Conservation (phyloP, 768 basidiomycete species). For the Candolleomyces efflorescens region DNA sequence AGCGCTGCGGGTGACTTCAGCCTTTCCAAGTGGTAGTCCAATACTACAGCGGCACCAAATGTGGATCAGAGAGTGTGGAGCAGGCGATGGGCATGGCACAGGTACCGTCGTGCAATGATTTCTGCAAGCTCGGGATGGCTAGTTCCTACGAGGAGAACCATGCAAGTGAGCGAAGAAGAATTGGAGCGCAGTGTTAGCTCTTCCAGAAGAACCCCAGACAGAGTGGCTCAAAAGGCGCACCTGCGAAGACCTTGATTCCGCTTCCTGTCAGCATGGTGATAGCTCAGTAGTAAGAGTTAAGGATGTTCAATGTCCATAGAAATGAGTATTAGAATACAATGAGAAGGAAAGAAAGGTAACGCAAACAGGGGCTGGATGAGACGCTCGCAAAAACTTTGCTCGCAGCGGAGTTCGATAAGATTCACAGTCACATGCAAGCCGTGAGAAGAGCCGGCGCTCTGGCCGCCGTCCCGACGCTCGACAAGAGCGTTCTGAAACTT, state of each 20-base stretch:
- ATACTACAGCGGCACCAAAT: conserved; percentile 50
- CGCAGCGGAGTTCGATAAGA: not conserved
- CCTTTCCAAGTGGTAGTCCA: conserved; percentile 83
- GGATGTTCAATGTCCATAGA: conserved; percentile 15
- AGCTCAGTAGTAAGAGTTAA: not conserved
- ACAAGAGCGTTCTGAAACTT: too few relatives aligned
- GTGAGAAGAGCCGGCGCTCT: not conserved
- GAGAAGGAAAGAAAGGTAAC: conserved; percentile 9
- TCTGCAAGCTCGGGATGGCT: conserved; percentile 95
- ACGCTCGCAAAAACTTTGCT: not conserved
- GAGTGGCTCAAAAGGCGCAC: conserved; percentile 23
- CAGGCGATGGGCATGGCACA: conserved; percentile 19
- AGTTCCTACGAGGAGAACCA: conserved; percentile 52
- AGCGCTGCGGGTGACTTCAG: conserved; percentile 82
- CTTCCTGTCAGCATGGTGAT: conserved; percentile 48
- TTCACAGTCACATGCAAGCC: not conserved
- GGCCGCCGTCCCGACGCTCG: not conserved
- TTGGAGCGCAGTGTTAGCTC: conserved; percentile 5
- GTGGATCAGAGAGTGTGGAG: conserved; percentile 17
- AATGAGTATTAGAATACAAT: conserved; percentile 13
- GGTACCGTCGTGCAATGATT: conserved; percentile 86
- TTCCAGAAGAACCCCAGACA: not conserved
- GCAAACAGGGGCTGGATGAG: not conserved
- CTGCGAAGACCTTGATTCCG: conserved; percentile 56
- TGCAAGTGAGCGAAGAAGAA: not conserved